These are phyloP conservation scores for Mycena latifolia DNA, from an alignment of 768 basidiomycete species.

Conservation along the genomic window DNA sequence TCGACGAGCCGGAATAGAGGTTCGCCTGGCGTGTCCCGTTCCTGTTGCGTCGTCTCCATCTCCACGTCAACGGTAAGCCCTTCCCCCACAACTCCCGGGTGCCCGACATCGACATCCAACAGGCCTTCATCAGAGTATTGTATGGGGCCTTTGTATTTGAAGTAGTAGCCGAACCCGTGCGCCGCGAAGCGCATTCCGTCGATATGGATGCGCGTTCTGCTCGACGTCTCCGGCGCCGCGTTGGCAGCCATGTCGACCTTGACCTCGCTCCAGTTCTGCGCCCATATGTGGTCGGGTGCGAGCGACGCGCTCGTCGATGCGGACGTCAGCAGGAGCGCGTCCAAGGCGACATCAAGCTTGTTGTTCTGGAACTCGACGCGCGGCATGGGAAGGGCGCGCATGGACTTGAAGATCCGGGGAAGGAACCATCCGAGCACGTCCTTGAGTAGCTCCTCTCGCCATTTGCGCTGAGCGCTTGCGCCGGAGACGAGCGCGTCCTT, in stretches of 20 bases:
- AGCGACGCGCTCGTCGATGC: constrained; percentile 41
- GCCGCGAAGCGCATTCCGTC: constrained; percentile 50
- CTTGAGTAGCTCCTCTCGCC: constrained; percentile 38
- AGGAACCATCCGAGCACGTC: constrained; percentile 50
- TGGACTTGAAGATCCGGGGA: constrained; percentile 45
- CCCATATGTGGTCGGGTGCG: constrained; percentile 48
- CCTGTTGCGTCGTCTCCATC: constrained; percentile 42
- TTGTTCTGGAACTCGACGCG: constrained; percentile 51
- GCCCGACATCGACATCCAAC: constrained; percentile 50
- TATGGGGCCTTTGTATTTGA: constrained; percentile 46
- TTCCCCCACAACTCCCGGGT: constrained; percentile 26
- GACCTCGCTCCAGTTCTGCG: constrained; percentile 52
- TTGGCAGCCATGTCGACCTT: constrained; percentile 46
- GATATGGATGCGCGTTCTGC: constrained; percentile 44
- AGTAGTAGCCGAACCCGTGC: constrained; percentile 52
- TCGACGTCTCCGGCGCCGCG: constrained; percentile 32
- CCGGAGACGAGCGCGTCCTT: constrained; percentile 30
- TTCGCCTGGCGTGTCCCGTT: constrained; percentile 27
- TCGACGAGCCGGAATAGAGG: constrained; percentile 49
- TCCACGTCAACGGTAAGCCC: constrained; percentile 48
- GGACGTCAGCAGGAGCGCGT: constrained; percentile 47
- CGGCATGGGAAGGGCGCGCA: constrained; percentile 50
- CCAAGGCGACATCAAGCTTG: constrained; percentile 46
- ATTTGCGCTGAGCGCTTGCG: constrained; percentile 24
- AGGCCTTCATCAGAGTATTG: constrained; percentile 54